Evolutionary conservation across 2,329 filamentous ascomycete genomes (phyloP), one percentile per base, ranked within the genome.

Genomic region (Fusarium sp.): DNA sequence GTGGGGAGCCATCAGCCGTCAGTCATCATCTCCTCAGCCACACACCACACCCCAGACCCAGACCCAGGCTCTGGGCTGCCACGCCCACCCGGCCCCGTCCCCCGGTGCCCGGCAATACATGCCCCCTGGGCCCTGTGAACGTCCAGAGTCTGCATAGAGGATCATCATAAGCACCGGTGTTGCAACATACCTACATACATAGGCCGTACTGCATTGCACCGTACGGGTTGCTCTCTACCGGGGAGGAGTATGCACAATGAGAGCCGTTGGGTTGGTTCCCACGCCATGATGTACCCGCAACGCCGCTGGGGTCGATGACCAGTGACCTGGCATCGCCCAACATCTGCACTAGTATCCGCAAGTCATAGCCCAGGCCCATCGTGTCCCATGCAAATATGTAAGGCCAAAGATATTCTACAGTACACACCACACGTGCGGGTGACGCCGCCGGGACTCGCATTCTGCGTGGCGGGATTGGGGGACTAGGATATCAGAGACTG

Each of bases 291-390:
- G 66, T 70, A 70, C 67, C 70, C 73, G 65, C 62, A 63, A 69
- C 71, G 63, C 67, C 52, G 73, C 73, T 72, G 73, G 71, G 65
- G 69, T 74, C 58, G 65, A 75, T 71, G 64, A 58, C 65, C 57
- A 73, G 59, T 63, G 60, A 65, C 61, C 65, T 73, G 70, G 71
- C 71, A 75, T 74, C 67, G 70, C 69, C 70, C 59, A 54, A 71
- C 52, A 60, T 58, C 64, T 62, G 70, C 69, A 68, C 73, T 75
- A 74, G 69, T 72, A 69, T 75, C 73, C 73, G 73, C 73, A 74
- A 73, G 73, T 74, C 73, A 75, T 75, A 72, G 67, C 59, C 60
- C 66, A 62, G 69, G 48, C 61, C 63, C 54, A 65, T 70, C 60
- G 25, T 62, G 41, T 71, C 41, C 63, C 62, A 70, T 70, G 73